phyloP scores from a whole-genome alignment of 2,329 filamentous ascomycete genomes.

The Apiospora sp. region DNA sequence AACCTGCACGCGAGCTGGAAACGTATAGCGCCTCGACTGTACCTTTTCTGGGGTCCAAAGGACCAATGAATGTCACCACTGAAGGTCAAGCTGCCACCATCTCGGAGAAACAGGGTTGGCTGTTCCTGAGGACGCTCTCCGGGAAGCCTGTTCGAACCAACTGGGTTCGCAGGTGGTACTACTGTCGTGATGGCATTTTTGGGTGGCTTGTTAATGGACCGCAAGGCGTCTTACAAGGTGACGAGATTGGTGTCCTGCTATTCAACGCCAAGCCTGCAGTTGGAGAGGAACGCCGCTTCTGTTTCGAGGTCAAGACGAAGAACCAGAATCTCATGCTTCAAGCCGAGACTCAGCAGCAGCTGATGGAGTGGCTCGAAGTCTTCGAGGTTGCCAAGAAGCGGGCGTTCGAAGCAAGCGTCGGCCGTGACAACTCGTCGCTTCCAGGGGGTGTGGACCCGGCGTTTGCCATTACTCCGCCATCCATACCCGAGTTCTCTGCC shows the following conservation, averaged over 20 bases:
- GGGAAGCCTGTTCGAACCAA: slow-evolving; percentile 90
- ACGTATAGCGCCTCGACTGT: slow-evolving; percentile 92
- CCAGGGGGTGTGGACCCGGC: slow-evolving; percentile 71
- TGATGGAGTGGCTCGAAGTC: slow-evolving; percentile 93
- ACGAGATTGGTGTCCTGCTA: slow-evolving; percentile 92
- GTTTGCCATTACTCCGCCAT: slow-evolving; percentile 90
- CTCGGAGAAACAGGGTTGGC: slow-evolving; percentile 91
- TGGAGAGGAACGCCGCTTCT: slow-evolving; percentile 92
- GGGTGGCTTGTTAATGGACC: slow-evolving; percentile 88
- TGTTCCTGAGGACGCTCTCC: slow-evolving; percentile 81
- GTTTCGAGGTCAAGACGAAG: slow-evolving; percentile 98
- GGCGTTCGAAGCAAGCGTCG: slow-evolving; percentile 79
- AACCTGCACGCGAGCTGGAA: slow-evolving; percentile 90
- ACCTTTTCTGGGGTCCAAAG: slow-evolving; percentile 78
- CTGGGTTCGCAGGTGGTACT: slow-evolving; percentile 95
- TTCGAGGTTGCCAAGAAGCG: slow-evolving; percentile 95
- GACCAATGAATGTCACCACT: slow-evolving; percentile 70
- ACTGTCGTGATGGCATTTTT: slow-evolving; percentile 94
- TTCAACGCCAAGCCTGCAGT: slow-evolving; percentile 93
- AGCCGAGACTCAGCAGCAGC: slow-evolving; percentile 87
- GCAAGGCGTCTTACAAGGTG: slow-evolving; percentile 91
- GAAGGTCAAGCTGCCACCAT: slow-evolving; percentile 58
- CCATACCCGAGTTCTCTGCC: slow-evolving; percentile 89
- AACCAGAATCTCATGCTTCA: slow-evolving; percentile 89
- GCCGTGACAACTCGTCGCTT: slow-evolving; percentile 55